Conservation (phyloP, 2,329 filamentous ascomycete species). For the Fusarium newnesense region DNA sequence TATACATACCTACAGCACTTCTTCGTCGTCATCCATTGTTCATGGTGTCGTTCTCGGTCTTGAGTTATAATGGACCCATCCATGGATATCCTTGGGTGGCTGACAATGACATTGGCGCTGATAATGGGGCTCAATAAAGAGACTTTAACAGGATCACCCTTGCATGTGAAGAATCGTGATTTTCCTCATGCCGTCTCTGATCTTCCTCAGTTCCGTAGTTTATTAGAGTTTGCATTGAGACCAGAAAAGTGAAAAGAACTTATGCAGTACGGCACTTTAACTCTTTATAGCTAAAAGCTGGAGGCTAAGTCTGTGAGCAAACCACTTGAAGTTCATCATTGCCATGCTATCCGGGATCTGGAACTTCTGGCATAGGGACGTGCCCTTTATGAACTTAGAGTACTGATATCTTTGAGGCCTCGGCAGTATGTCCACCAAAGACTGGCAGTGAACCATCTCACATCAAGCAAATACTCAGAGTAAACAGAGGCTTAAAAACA, state of each 20-base stretch:
- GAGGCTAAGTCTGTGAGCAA: not conserved
- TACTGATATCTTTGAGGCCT: not conserved
- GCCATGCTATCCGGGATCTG: not conserved
- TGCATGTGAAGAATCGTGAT: constrained; percentile 15
- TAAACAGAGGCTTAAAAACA: not conserved
- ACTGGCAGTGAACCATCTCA: not conserved
- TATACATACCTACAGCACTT: not conserved
- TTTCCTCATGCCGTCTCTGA: not conserved
- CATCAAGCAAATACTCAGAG: not conserved
- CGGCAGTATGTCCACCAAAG: not conserved
- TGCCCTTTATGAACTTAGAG: too few species aligned
- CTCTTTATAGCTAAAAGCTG: not conserved
- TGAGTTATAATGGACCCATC: not conserved
- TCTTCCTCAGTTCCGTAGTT: not conserved
- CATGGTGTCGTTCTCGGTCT: constrained; percentile 17
- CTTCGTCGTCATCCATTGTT: constrained; percentile 21
- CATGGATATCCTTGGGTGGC: not conserved
- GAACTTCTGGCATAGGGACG: not conserved
- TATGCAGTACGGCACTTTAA: not conserved
- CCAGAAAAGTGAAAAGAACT: not conserved
- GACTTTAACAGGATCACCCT: constrained; percentile 1
- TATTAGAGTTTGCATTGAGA: constrained; percentile 2
- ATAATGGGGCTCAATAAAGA: constrained; percentile 15
- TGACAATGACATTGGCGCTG: not conserved
- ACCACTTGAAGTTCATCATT: not conserved